Evolutionary conservation across 2,329 filamentous ascomycete genomes (phyloP), one percentile per base, ranked within the genome.

Genomic region (Trichophyton mentagrophytes): DNA sequence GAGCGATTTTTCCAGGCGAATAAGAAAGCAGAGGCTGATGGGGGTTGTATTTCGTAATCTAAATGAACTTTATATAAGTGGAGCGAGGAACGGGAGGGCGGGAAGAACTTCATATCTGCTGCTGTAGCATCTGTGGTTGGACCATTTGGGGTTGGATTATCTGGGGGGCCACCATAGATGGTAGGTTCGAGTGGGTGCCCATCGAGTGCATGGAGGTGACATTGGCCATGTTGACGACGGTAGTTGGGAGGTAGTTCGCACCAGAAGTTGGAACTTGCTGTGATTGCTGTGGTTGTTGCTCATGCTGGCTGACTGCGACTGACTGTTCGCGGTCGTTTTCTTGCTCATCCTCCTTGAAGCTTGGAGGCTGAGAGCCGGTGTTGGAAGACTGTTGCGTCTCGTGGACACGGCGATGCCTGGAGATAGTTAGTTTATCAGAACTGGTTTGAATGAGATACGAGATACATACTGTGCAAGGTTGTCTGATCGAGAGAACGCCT

Each of bases 401-500:
- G 76, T 97, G 92, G 68, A 90, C 96, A 69, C 81, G 82, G 72
- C 80, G 82, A 76, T 88, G 85, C 72, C 83, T 85, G 66, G 33
- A 64, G 63, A 17, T n/a, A 20, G 57, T 44, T 33, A 53, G 15
- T 42, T 30, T n/a, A 38, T 40, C 11, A 33, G 9, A 6, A 60
- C 9, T 38, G 36, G 22, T 15, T 42, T 30, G 55, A 55, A n/a
- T 27, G 30, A 53, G 56, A 53, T 56, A 11, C 9, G 46, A 25
- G n/a, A 60, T 62, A 75, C 81, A 75, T 90, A 95, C 88, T 99
- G 93, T 75, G 93, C 93, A 77, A 99, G 87, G 75, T 99, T 99
- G 79, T 99, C 93, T 71, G 92, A 97, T 77, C 93, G 83, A 63
- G 93, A 97, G 76, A 99, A 99, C 66, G 92, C 92, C 81, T 97